Evolutionary conservation across 2,329 filamentous ascomycete genomes (phyloP), one percentile per base, ranked within the genome.

Genomic region (Xylaria sp.): DNA sequence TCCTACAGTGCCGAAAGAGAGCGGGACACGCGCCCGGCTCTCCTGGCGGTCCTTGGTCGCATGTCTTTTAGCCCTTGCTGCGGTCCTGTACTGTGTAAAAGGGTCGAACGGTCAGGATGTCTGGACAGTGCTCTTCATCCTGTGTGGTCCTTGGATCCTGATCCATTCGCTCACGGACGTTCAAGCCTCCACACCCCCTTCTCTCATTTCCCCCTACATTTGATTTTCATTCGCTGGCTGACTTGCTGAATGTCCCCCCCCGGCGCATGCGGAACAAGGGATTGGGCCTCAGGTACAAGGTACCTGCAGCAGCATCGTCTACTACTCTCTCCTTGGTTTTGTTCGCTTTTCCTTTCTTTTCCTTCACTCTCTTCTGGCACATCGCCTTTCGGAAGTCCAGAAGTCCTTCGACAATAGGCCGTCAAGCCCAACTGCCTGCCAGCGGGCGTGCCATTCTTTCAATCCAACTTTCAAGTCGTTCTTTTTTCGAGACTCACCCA

Each of bases 401-500:
- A 59, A 69, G 76, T 77, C 72, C 69, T 65, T 75, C 80, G 79
- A 83, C 79, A 80, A 81, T 77, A 74, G 75, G 74, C 74, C 75
- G 72, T 71, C 74, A 72, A 76, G 76, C 73, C 76, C 71, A 73
- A 77, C 77, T 81, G 84, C 84, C 85, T 86, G 85, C 84, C 83
- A 85, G 84, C 85, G 81, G 87, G 86, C 85, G 81, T 82, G 84
- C 82, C 88, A 84, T 82, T 88, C 86, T 76, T 87, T 88, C 83
- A 77, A 75, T 79, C 70, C 73, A 74, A 79, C 77, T 77, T 77
- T 78, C 72, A 72, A 80, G 78, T 81, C 82, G 78, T 79, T 85
- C 83, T 76, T 83, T 46, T 82, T 81, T 72, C 34, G 28, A 61
- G 20, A 57, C 71, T 65, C 66, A 65, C 70, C 72, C 68, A 60